A percentile compares a stretch with the other conserved stretches of the same genome.
Conservation (phyloP, 2,329 filamentous ascomycete species). For the Nemania sp. region DNA sequence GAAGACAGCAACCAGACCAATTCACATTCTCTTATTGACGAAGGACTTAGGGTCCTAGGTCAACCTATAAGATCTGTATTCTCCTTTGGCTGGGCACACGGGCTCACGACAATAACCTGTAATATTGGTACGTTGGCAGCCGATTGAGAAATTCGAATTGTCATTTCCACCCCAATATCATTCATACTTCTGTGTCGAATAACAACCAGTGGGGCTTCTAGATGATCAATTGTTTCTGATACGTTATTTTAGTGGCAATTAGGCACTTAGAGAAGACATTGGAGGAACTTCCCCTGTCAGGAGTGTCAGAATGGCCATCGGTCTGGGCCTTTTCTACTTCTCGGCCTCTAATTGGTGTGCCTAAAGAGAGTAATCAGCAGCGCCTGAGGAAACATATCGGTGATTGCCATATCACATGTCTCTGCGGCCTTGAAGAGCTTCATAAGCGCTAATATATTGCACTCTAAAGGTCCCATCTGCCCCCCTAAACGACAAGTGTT, state of each 20-base stretch:
- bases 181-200: not conserved
- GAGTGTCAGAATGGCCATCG: slow-evolving; percentile 36
- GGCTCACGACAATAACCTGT: slow-evolving; percentile 69
- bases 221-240: not conserved
- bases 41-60: slow-evolving; percentile 43
- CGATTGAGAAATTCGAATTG: not conserved
- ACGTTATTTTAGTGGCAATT: slow-evolving; percentile 55
- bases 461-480: not conserved
- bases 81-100: slow-evolving; percentile 68
- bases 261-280: slow-evolving; percentile 61
- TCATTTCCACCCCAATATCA: not conserved
- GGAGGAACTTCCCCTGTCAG: slow-evolving; percentile 32
- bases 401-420: slow-evolving; percentile 35
- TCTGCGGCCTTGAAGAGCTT: slow-evolving; percentile 36
- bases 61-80: slow-evolving; percentile 68
- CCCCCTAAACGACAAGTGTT: not conserved
- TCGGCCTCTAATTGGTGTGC: slow-evolving; percentile 37
- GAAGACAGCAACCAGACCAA: slow-evolving; percentile 35
- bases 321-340: slow-evolving; percentile 40
- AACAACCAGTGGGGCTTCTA: not conserved
- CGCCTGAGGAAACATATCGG: slow-evolving; percentile 38
- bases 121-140: slow-evolving; percentile 47
- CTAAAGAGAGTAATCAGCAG: slow-evolving; percentile 24
- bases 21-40: slow-evolving; percentile 34
- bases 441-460: slow-evolving; percentile 9